Conservation (phyloP, 2,329 filamentous ascomycete genomes). For the Leptosphaerulina australis region DNA sequence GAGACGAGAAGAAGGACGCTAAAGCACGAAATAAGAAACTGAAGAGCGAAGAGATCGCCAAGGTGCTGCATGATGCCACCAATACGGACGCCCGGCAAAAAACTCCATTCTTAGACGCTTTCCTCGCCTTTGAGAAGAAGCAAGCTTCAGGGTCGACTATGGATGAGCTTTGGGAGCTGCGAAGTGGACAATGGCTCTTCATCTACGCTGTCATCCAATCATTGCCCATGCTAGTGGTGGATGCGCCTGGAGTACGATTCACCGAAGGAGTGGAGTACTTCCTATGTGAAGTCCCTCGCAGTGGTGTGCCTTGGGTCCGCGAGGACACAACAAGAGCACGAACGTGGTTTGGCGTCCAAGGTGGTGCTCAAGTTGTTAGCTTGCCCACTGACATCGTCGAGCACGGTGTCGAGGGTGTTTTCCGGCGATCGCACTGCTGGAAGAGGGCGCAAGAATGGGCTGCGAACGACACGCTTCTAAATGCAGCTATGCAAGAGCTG, state of each 20-base stretch:
- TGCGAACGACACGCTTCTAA: slow-evolving; percentile 43
- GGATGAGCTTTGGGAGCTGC: slow-evolving; percentile 71
- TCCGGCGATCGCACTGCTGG: slow-evolving; percentile 74
- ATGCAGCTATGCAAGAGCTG: slow-evolving; percentile 45
- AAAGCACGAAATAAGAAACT: slow-evolving; percentile 74
- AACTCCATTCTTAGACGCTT: slow-evolving; percentile 71
- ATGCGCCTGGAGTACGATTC: slow-evolving; percentile 71
- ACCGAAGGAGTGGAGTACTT: slow-evolving; percentile 81
- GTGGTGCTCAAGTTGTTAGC: slow-evolving; percentile 65
- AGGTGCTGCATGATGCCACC: slow-evolving; percentile 79
- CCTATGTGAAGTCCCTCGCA: slow-evolving; percentile 75
- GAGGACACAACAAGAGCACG: slow-evolving; percentile 63
- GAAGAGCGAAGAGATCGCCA: slow-evolving; percentile 76
- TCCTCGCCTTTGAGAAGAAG: slow-evolving; percentile 72
- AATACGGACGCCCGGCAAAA: slow-evolving; percentile 71
- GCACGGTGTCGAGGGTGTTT: slow-evolving; percentile 70
- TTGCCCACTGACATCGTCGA: slow-evolving; percentile 69
- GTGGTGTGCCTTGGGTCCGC: slow-evolving; percentile 74
- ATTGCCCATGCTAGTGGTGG: slow-evolving; percentile 76
- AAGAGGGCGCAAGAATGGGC: slow-evolving; percentile 67
- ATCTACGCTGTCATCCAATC: slow-evolving; percentile 79
- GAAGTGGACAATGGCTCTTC: slow-evolving; percentile 81
- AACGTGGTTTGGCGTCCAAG: slow-evolving; percentile 77
- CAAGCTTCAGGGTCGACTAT: slow-evolving; percentile 68
- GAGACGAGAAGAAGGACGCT: slow-evolving; percentile 74